Evolutionary conservation across 1,284 basidiomycete species (phyloP), one percentile per base, ranked within the genome.

Genomic region (Gymnopus androsaceus): DNA sequence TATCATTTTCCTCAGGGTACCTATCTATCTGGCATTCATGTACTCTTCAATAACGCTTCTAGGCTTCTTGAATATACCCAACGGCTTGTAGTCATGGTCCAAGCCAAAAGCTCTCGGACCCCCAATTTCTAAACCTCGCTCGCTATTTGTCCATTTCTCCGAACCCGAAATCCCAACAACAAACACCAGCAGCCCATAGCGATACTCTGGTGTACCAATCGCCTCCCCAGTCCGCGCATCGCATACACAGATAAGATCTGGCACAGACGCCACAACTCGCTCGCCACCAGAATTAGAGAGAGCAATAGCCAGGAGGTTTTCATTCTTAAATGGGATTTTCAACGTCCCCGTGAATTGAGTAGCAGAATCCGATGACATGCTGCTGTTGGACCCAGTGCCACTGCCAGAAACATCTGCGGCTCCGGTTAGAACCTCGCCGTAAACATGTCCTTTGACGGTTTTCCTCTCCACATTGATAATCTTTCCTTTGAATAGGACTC

Each of bases 171-270:
- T 72, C 11, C 79, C 84, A 42, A 85, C 68, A 46, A 85, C 81
- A 11, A 80, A 69, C 8, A 83, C 83, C 30, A 80, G 75, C 41
- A 83, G 66, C 9, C 84, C 83, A 60, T 83, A 84, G 57, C 75
- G 77, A 63, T 76, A 77, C 50, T 76, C 66, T 28, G 72, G 74
- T 12, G 73, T 75, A 12, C 84, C 83, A 17, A 86, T 71, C 2
- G 81, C 79, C 9, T 75, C 67, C 6, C 84, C 84, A 37, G 70
- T 81, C 57, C 79, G 77, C 12, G 80, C 76, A 59, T 86, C 83
- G 15, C 84, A 70, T 9, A 86, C 81, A 1, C 78, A 75, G 49
- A 86, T 84, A 27, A 86, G 72, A 66, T 85, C 84, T 3, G 84
- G 84, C 3, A 86, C 83, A 15, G 74, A 76, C 34, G 72, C 74